These are phyloP conservation scores for Sanguinoderma infundibulare DNA, from an alignment of 1,284 basidiomycete species.

Conservation along the genomic window DNA sequence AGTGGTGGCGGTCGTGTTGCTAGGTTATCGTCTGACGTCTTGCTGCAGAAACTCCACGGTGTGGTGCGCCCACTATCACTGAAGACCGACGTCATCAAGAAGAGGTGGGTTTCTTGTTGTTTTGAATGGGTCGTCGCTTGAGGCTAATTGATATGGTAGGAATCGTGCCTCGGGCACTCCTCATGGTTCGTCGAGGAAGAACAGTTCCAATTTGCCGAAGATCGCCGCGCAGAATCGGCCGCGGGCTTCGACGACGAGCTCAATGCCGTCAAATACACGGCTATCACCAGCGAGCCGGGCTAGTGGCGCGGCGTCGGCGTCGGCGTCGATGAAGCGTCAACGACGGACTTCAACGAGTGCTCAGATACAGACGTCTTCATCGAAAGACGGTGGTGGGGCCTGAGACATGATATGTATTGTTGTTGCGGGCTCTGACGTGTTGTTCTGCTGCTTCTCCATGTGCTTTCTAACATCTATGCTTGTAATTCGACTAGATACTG, in stretches of 20 bases:
- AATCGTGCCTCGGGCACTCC: slow-evolving; percentile 80
- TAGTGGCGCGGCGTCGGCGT: slow-evolving; percentile 37
- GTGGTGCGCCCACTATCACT: slow-evolving; percentile 92
- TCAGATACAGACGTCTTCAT: slow-evolving; percentile 37
- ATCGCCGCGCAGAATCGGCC: slow-evolving; percentile 70
- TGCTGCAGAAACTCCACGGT: slow-evolving; percentile 86
- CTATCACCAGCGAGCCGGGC: slow-evolving; percentile 40
- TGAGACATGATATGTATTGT: slow-evolving; percentile 19
- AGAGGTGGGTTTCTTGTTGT: slow-evolving; percentile 65
- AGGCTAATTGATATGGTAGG: slow-evolving; percentile 41
- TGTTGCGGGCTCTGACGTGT: slow-evolving; percentile 12
- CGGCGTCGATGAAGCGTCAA: slow-evolving; percentile 73
- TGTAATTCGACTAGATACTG: slow-evolving; percentile 31
- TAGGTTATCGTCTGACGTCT: background rate
- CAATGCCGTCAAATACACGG: slow-evolving; percentile 51
- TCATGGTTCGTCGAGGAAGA: slow-evolving; percentile 65
- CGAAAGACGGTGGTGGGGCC: slow-evolving; percentile 38
- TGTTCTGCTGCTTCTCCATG: slow-evolving; percentile 14
- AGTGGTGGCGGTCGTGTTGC: slow-evolving; percentile 40
- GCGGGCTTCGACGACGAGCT: slow-evolving; percentile 64
- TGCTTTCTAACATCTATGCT: slow-evolving; percentile 28
- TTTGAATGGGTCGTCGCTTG: slow-evolving; percentile 1
- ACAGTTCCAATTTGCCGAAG: slow-evolving; percentile 62
- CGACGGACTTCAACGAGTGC: slow-evolving; percentile 71
- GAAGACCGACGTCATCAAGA: slow-evolving; percentile 98